Evolutionary conservation across 2,329 filamentous ascomycete genomes (phyloP).

Genomic region (Helminthosporium solani): DNA sequence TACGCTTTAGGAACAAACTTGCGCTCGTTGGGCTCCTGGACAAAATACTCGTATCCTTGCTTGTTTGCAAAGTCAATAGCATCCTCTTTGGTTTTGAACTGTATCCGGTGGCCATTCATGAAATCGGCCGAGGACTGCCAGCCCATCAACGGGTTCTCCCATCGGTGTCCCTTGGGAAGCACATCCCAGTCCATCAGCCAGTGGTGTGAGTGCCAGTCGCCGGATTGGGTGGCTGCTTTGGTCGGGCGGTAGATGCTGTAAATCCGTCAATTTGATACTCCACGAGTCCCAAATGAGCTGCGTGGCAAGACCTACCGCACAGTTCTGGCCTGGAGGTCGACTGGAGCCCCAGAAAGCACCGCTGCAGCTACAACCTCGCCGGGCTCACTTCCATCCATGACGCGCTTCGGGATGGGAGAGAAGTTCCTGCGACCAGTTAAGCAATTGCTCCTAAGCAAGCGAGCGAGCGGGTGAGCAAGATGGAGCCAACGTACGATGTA

Average conservation of each 20-base stretch:
- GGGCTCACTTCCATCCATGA: constrained; percentile 89
- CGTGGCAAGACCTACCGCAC: constrained; percentile 68
- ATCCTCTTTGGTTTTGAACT: constrained; percentile 91
- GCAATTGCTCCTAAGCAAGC: constrained; percentile 5
- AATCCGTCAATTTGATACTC: constrained; percentile 16
- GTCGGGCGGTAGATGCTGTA: constrained; percentile 83
- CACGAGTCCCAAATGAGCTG: not conserved
- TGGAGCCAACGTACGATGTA: constrained; percentile 69
- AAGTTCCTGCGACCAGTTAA: constrained; percentile 64
- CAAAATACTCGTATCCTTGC: constrained; percentile 98
- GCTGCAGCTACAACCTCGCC: constrained; percentile 74
- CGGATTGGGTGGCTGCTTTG: constrained; percentile 96
- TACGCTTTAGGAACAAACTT: constrained; percentile 90
- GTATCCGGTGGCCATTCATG: constrained; percentile 91
- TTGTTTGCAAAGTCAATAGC: constrained; percentile 95
- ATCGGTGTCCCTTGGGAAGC: constrained; percentile 85
- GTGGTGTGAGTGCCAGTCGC: constrained; percentile 76
- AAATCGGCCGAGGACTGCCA: constrained; percentile 95
- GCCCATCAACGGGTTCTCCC: constrained; percentile 98
- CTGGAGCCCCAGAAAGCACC: constrained; percentile 85
- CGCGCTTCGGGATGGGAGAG: constrained; percentile 83
- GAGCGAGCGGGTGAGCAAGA: too few species aligned
- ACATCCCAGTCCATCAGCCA: constrained; percentile 99
- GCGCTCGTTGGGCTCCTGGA: constrained; percentile 91
- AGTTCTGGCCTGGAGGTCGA: constrained; percentile 89